A percentile compares a stretch with the other conserved stretches of the same genome.
These are phyloP conservation scores for Adansonia grandidieri DNA, from an alignment of 441 rosid species.

Conservation along the genomic window DNA sequence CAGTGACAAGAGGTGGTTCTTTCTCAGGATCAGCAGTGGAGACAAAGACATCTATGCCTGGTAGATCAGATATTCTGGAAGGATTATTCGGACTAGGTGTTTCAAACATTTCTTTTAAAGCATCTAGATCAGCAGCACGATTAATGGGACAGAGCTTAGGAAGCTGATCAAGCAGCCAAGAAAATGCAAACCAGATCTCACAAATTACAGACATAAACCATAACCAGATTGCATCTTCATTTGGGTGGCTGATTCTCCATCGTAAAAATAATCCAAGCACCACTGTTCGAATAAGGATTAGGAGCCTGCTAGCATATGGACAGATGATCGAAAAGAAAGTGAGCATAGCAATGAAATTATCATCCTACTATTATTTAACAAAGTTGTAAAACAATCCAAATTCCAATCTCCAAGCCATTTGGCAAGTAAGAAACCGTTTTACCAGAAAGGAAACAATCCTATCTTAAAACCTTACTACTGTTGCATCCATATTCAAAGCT, in stretches of 20 bases:
- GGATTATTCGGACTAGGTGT: constrained; percentile 46
- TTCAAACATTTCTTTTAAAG: constrained; percentile 61
- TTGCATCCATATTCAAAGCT: constrained; percentile 9
- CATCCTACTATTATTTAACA: background rate
- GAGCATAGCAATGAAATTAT: background rate
- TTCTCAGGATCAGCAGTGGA: constrained; percentile 87
- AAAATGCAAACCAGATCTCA: constrained; percentile 78
- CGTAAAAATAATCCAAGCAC: constrained; percentile 57
- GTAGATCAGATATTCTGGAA: constrained; percentile 60
- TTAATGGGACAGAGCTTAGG: constrained; percentile 65
- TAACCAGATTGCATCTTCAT: constrained; percentile 70
- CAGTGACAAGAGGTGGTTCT: constrained; percentile 85
- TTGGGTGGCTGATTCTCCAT: constrained; percentile 65
- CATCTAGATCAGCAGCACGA: constrained; percentile 55
- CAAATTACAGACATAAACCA: constrained; percentile 68
- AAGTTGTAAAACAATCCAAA: constrained; percentile 16
- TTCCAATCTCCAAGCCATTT: constrained; percentile 16
- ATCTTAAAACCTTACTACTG: background rate
- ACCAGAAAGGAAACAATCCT: background rate
- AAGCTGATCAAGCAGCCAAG: constrained; percentile 77
- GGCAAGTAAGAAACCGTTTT: background rate
- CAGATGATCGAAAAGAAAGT: constrained; percentile 8
- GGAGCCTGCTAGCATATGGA: constrained; percentile 45
- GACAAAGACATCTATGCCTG: constrained; percentile 75
- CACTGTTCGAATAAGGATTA: constrained; percentile 52